Base-by-base conservation (phyloP, 78 protist species). In the Dictyostelium firmibasis region DNA sequence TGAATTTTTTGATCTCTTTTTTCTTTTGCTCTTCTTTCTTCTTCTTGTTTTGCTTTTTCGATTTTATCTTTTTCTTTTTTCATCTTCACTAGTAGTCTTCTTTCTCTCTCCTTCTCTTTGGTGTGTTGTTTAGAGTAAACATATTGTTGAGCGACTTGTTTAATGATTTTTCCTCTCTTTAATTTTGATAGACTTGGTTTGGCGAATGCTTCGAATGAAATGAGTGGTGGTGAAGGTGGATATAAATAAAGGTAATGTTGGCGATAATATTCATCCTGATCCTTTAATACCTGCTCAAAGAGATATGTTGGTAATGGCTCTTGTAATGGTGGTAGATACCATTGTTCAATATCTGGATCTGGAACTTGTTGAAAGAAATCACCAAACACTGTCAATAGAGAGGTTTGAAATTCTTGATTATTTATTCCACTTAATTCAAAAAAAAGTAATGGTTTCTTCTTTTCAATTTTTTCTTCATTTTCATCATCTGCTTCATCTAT, bases 221-320 rank as follows among this genome's bases (percentile, higher is more conserved):
- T 88, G 60, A 77, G 81, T 79, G 85, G 93, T 25, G 93, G 86
- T 31, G 86, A 79, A 43, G 93, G 93, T 88, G 93, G 93, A 88
- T 88, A 88, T 79, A 88, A 79, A 79, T 88, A 88, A 67, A 79
- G 85, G 69, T 88, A 79, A 38, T 88, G 93, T 62, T 88, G 93
- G n/a, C 82, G 93, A 36, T 88, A 88, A 41, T 88, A 64, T 43
- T 88, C 93, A 35, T 88, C 93, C 44, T 79, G 86, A 88, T 88
- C 93, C 35, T 88, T 88, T 14, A 88, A 8, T 5, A 88, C 86
- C 47, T 88, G 84, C 47, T 88, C 93, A 33, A 88, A 88, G 9
- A 88, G 47, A 79, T 62, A 50, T 27, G 81, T 38, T 13, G 93
- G 93, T 64, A 88, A 20, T 41, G 93, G 93, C 47, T 88, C 93